Evolutionary conservation across 257 asterid species (phyloP).

Genomic region (Primulina tabacum): DNA sequence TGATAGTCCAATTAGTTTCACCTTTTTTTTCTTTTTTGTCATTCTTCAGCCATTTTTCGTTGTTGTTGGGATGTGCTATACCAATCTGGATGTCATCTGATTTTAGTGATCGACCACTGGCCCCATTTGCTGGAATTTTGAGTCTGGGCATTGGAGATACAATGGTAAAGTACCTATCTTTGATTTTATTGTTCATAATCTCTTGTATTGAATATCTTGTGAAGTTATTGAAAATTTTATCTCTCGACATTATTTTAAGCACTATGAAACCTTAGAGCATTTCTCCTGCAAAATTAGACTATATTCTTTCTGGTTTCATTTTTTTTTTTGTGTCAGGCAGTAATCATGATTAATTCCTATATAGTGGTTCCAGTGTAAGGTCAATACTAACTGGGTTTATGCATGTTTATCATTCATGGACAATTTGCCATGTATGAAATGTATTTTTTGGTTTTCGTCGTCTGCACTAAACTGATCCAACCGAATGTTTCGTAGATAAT

Average conservation of each 20-base stretch:
- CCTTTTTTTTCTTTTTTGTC: slow-evolving; percentile 25
- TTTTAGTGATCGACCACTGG: slow-evolving; percentile 80
- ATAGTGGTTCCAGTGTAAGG: background rate
- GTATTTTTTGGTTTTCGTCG: background rate
- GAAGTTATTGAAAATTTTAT: background rate
- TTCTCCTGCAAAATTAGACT: background rate
- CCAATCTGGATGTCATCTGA: slow-evolving; percentile 94
- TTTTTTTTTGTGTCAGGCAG: background rate
- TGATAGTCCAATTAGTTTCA: slow-evolving; percentile 15
- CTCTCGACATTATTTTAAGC: background rate
- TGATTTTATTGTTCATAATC: slow-evolving; percentile 15
- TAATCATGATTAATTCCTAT: background rate
- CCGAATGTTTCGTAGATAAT: background rate
- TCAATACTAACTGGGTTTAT: background rate
- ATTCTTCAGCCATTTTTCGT: slow-evolving; percentile 77
- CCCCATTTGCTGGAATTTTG: slow-evolving; percentile 96
- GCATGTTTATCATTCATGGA: background rate
- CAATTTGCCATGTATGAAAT: background rate
- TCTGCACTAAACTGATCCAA: background rate
- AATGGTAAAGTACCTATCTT: slow-evolving; percentile 53
- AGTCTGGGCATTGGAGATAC: slow-evolving; percentile 99
- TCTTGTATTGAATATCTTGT: slow-evolving; percentile 3
- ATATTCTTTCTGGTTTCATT: background rate
- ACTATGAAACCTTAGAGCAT: background rate
- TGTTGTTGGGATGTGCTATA: slow-evolving; percentile 90